These are phyloP conservation scores for Talaromyces islandicus DNA, from an alignment of 2,329 filamentous ascomycete species.

Conservation along the genomic window DNA sequence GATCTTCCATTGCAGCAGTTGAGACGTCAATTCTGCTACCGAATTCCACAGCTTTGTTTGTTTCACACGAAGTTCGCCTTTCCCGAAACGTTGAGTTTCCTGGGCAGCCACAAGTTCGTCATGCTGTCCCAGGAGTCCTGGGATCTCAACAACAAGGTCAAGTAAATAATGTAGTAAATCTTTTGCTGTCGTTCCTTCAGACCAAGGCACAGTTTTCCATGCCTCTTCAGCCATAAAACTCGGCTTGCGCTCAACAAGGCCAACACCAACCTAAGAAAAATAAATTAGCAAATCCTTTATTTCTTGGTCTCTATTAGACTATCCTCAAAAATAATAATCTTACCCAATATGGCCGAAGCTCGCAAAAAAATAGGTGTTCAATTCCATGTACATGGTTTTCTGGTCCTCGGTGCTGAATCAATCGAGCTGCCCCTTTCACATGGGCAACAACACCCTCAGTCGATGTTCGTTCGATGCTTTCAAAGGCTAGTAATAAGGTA, in stretches of 20 bases:
- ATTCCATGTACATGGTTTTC: slow-evolving; percentile 35
- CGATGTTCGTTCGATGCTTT: slow-evolving; percentile 34
- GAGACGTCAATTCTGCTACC: slow-evolving; percentile 25
- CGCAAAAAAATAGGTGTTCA: slow-evolving; percentile 33
- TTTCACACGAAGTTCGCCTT: slow-evolving; percentile 27
- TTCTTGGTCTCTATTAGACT: background rate
- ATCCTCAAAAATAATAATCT: background rate
- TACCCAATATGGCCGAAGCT: slow-evolving; percentile 36
- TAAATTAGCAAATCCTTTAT: slow-evolving; percentile 1
- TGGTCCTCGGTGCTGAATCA: slow-evolving; percentile 34
- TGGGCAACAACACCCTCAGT: slow-evolving; percentile 27
- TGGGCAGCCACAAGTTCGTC: slow-evolving; percentile 24
- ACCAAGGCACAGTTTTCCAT: slow-evolving; percentile 37
- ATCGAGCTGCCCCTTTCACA: slow-evolving; percentile 27
- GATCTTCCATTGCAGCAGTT: slow-evolving; percentile 26
- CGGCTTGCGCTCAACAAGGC: slow-evolving; percentile 24
- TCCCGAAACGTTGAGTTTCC: slow-evolving; percentile 17
- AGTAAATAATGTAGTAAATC: slow-evolving; percentile 32
- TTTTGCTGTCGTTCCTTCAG: slow-evolving; percentile 28
- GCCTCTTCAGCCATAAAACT: slow-evolving; percentile 31
- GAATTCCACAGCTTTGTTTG: slow-evolving; percentile 28
- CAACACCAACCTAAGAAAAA: slow-evolving; percentile 22
- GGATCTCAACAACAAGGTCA: slow-evolving; percentile 30
- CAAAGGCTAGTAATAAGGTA: slow-evolving; percentile 32
- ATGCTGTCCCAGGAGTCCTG: slow-evolving; percentile 24